A percentile compares a stretch with the other conserved stretches of the same genome.
Conservation (phyloP, 2,329 filamentous ascomycete genomes). For the Albophoma yamanashiensis region DNA sequence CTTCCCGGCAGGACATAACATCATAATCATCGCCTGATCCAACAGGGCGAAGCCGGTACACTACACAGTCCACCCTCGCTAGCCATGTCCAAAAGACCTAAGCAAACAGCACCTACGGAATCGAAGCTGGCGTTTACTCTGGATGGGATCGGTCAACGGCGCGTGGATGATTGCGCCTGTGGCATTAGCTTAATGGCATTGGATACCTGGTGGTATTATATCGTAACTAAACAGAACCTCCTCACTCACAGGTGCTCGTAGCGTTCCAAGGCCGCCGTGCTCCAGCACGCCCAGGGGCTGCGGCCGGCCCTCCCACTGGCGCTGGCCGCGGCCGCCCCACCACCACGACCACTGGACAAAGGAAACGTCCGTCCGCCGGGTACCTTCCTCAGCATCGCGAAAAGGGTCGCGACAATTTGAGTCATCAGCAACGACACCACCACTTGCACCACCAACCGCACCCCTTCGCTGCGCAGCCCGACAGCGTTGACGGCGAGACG, state of each 20-base stretch:
- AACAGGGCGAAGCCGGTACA: not conserved
- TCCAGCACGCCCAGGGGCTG: too few relatives aligned
- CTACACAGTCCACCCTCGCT: not conserved
- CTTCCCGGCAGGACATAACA: not conserved
- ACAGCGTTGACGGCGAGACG: not conserved
- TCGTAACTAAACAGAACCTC: too few relatives aligned
- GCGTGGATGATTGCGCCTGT: not conserved
- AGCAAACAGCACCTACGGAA: not conserved
- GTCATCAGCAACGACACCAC: not conserved
- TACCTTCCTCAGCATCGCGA: not conserved
- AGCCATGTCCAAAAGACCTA: not conserved
- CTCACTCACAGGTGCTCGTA: too few relatives aligned
- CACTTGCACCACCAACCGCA: not conserved
- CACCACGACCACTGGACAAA: not conserved
- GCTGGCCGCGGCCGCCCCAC: not conserved
- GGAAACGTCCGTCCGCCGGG: too few relatives aligned
- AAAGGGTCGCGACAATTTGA: not conserved
- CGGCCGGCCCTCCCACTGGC: not conserved
- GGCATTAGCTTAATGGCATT: too few relatives aligned
- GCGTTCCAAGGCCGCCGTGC: too few relatives aligned
- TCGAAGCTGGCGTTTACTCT: not conserved
- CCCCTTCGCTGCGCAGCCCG: not conserved
- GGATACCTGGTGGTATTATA: too few relatives aligned
- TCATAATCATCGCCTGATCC: not conserved
- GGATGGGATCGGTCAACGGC: not conserved